Percentiles rank a stretch among this genome's conserved stretches.
phyloP scores from a whole-genome alignment of 495 filamentous ascomycete species.

The Recurvomyces mirabilis region DNA sequence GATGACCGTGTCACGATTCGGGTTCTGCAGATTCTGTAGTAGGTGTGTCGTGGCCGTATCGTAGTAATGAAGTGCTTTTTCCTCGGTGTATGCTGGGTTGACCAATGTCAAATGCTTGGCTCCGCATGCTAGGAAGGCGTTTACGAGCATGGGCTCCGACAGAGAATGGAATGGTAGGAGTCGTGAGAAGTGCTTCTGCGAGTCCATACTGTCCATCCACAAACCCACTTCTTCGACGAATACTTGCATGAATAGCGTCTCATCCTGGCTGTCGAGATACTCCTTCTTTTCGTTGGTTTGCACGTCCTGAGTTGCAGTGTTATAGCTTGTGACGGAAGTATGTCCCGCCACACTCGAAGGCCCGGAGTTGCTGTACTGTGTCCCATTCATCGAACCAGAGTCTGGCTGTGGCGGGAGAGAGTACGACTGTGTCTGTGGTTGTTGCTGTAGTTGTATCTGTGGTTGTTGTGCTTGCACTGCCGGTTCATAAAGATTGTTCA shows the following conservation, averaged over 20 bases:
- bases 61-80: conserved; percentile 73
- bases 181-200: conserved; percentile 77
- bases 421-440: conserved; percentile 24
- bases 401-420: no score
- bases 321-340: conserved; percentile 9
- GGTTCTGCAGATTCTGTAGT: conserved; percentile 62
- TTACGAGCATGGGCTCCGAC: conserved; percentile 77
- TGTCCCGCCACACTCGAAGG: conserved; percentile 20
- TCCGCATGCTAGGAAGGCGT: conserved; percentile 83
- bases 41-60: conserved; percentile 67
- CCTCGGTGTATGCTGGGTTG: conserved; percentile 58
- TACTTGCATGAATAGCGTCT: conserved; percentile 74
- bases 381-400: conserved; percentile 19
- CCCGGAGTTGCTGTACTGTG: conserved; percentile 33
- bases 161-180: conserved; percentile 72
- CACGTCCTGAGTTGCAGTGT: background rate
- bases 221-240: conserved; percentile 84
- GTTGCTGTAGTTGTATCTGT: conserved; percentile 23
- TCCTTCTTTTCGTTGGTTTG: conserved; percentile 24
- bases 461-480: conserved; percentile 17
- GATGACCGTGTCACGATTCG: conserved; percentile 68
- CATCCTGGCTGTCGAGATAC: conserved; percentile 59
- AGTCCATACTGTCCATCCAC: conserved; percentile 92
- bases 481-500: conserved; percentile 15
- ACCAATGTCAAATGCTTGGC: conserved; percentile 66